Evolutionary conservation across 2,329 filamentous ascomycete species (phyloP).

Genomic region (Verticillium zaregamsianum): DNA sequence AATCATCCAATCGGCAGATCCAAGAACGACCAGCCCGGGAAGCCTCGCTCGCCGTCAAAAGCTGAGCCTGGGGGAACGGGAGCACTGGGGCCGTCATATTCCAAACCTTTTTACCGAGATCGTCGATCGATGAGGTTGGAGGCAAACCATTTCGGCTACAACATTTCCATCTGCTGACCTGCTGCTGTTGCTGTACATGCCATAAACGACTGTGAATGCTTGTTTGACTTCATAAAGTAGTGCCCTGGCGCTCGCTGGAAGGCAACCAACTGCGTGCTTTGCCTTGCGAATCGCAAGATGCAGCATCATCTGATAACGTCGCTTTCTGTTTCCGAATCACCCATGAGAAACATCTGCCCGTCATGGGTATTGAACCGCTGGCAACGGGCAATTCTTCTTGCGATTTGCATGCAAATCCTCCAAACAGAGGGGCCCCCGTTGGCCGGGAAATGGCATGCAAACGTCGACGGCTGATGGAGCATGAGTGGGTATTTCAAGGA

Average conservation of each 20-base stretch:
- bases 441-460: neutral
- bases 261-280: too few relatives aligned
- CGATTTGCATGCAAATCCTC: neutral
- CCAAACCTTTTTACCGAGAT: slow-evolving; percentile 83
- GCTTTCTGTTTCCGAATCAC: too few relatives aligned
- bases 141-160: slow-evolving; percentile 84
- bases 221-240: too few relatives aligned
- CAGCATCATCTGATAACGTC: too few relatives aligned
- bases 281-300: too few relatives aligned
- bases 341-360: neutral
- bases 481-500: too few relatives aligned
- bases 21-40: slow-evolving; percentile 67
- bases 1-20: slow-evolving; percentile 94
- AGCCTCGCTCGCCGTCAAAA: slow-evolving; percentile 64
- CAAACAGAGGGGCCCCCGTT: neutral
- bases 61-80: slow-evolving; percentile 63
- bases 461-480: neutral
- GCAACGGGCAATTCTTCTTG: neutral
- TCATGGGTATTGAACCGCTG: neutral
- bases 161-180: slow-evolving; percentile 20
- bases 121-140: slow-evolving; percentile 83
- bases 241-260: too few relatives aligned
- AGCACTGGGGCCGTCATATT: slow-evolving; percentile 72
- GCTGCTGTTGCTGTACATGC: neutral
- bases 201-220: too few relatives aligned